Evolutionary conservation across 2,329 filamentous ascomycete genomes (phyloP), one percentile per base, ranked within the genome.

Genomic region (Coniella vitis): DNA sequence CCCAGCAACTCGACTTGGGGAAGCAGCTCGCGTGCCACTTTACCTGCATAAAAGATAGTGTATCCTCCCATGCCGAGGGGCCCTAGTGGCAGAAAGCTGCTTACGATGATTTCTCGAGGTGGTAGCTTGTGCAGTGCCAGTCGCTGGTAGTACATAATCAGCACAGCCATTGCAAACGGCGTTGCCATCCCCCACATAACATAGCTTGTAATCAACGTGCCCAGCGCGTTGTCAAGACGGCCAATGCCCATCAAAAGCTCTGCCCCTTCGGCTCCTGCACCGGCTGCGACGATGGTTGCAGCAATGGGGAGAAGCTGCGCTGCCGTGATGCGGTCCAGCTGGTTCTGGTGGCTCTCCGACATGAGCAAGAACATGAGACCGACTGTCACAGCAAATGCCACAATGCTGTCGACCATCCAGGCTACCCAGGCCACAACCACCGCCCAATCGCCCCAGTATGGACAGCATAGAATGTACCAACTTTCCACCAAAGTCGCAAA

Each of bases 1-100:
- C 0, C 84, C 71, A 0, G 79, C 78, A 34, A 85, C 79, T 35
- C 84, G 76, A 1, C 76, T 73, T 1, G 80, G 70, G 2, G 81
- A 78, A 29, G 84, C 77, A 1, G 82, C 81, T 12, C 85, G 67
- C 0, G 84, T 68, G 63, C 78, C 78, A 0, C 72, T 71, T 0
- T 80, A 79, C 1, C 79, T 83, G 60, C 83, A 57, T 69, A 50
- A 63, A 80, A 70, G 80, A 68, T 20, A 79, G 69, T 54, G 69
- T 81, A 2, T 68, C 76, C 50, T 73, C 64, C 21, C 66, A 71
- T 35, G 78, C 58, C 38, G 66, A 76, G 32, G 65, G 68, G 12
- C 67, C 61, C 4, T 73, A 59, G 1, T 74, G 69, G 14, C 75
- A 48, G 1, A 68, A 60, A 3, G 67, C 67, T 56, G 79, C 75